phyloP scores from a whole-genome alignment of 768 basidiomycete species.

The Auriscalpium vulgare region DNA sequence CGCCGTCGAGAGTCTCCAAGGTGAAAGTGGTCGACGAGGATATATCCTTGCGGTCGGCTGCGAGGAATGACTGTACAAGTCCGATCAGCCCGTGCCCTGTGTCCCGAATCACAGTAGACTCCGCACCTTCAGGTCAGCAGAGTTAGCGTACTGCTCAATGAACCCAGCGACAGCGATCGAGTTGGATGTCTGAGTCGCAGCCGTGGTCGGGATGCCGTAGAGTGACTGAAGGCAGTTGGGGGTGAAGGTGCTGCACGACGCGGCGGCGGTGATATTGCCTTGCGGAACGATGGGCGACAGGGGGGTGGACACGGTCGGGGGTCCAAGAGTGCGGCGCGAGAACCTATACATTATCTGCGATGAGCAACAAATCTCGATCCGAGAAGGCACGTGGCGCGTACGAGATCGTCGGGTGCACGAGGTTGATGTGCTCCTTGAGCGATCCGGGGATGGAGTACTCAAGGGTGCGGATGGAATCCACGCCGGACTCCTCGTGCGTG shows the following conservation, averaged over 20 bases:
- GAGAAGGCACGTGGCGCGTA: background rate
- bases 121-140: slow-evolving; percentile 21
- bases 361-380: background rate
- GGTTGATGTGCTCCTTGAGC: slow-evolving; percentile 8
- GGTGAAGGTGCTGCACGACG: slow-evolving; percentile 13
- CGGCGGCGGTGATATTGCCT: background rate
- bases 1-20: slow-evolving; percentile 13
- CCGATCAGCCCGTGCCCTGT: background rate
- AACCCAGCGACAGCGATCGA: slow-evolving; percentile 24
- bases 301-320: background rate
- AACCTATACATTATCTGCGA: background rate
- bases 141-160: slow-evolving; percentile 20
- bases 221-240: slow-evolving; percentile 25
- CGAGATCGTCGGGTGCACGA: slow-evolving; percentile 15
- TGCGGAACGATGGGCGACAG: background rate
- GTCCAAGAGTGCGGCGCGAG: background rate
- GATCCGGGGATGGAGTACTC: background rate
- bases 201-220: slow-evolving; percentile 28
- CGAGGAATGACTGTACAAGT: background rate
- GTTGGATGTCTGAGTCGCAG: slow-evolving; percentile 17
- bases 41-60: background rate
- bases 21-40: slow-evolving; percentile 1
- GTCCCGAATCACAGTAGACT: background rate
- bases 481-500: slow-evolving; percentile 1
- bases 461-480: slow-evolving; percentile 8